phyloP scores from a whole-genome alignment of 2,329 filamentous ascomycete species.

The Penicillium sclerotigenum region DNA sequence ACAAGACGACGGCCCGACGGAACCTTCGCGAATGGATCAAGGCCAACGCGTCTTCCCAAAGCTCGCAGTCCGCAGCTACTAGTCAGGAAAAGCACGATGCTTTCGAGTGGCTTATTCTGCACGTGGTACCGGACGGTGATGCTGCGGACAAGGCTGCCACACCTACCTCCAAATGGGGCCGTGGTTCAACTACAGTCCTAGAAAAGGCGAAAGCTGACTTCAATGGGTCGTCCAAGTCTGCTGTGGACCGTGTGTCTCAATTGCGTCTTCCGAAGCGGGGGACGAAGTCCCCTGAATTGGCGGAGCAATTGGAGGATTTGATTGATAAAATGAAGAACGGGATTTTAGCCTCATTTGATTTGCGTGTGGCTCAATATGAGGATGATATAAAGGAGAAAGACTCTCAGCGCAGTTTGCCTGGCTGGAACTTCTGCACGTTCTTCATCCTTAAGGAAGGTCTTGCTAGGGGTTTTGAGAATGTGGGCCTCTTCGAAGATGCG shows the following conservation, averaged over 20 bases:
- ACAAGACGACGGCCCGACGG: slow-evolving; percentile 75
- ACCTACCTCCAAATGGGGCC: slow-evolving; percentile 69
- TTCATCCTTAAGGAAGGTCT: slow-evolving; percentile 96
- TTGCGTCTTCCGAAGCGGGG: slow-evolving; percentile 64
- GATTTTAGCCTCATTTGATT: slow-evolving; percentile 86
- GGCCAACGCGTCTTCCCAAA: slow-evolving; percentile 57
- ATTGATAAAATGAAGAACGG: slow-evolving; percentile 81
- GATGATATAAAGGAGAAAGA: slow-evolving; percentile 96
- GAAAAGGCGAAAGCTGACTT: slow-evolving; percentile 92
- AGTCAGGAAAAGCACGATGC: slow-evolving; percentile 92
- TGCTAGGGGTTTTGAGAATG: slow-evolving; percentile 90
- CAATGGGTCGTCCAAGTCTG: slow-evolving; percentile 70
- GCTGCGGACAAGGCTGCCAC: slow-evolving; percentile 61
- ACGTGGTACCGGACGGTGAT: slow-evolving; percentile 80
- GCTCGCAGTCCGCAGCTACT: slow-evolving; percentile 44
- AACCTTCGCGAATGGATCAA: slow-evolving; percentile 91
- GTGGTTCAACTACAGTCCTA: slow-evolving; percentile 74
- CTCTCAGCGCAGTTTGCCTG: slow-evolving; percentile 76
- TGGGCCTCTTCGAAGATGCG: slow-evolving; percentile 92
- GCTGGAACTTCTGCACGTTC: slow-evolving; percentile 99
- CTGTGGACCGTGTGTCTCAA: slow-evolving; percentile 76
- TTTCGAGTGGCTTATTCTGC: slow-evolving; percentile 90
- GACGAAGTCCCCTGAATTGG: slow-evolving; percentile 72
- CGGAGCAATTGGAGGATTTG: slow-evolving; percentile 78
- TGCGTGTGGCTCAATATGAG: slow-evolving; percentile 88